Evolutionary conservation across 805 yeast species (phyloP).

Genomic region (Saccharomyces eubayanus): DNA sequence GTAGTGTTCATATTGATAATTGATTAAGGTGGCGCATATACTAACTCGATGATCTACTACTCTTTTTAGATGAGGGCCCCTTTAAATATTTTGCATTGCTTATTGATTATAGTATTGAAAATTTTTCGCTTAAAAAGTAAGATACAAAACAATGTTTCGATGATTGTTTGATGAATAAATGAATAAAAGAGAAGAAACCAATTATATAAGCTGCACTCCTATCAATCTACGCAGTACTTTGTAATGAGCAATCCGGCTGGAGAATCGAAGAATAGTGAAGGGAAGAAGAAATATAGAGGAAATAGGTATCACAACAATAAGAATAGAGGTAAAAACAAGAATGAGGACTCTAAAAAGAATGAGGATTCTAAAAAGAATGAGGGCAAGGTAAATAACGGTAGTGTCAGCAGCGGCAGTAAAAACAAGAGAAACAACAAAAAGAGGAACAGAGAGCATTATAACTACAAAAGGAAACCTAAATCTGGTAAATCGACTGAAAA

Average conservation of each 20-base stretch:
- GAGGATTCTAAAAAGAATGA: neutral
- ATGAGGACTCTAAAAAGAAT: neutral
- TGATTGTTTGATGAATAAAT: neutral
- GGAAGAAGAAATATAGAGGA: neutral
- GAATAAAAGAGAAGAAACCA: neutral
- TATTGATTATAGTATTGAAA: neutral
- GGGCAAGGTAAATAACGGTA: neutral
- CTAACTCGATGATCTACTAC: neutral
- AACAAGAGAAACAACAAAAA: constrained; percentile 3
- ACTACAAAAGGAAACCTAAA: constrained; percentile 1
- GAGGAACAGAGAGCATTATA: constrained; percentile 5
- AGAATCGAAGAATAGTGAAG: neutral
- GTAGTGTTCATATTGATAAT: neutral
- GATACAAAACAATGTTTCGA: neutral
- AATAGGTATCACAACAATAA: neutral
- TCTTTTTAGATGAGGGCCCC: neutral
- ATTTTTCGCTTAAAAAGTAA: neutral
- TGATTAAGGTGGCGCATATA: neutral
- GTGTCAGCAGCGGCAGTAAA: neutral
- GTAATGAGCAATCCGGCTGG: neutral
- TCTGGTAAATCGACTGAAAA: constrained; percentile 3
- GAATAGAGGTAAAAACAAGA: neutral
- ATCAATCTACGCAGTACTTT: neutral
- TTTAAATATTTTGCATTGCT: neutral
- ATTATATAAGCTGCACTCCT: neutral